Conservation (phyloP, 345 rosid genomes). For the Hypericum perforatum region DNA sequence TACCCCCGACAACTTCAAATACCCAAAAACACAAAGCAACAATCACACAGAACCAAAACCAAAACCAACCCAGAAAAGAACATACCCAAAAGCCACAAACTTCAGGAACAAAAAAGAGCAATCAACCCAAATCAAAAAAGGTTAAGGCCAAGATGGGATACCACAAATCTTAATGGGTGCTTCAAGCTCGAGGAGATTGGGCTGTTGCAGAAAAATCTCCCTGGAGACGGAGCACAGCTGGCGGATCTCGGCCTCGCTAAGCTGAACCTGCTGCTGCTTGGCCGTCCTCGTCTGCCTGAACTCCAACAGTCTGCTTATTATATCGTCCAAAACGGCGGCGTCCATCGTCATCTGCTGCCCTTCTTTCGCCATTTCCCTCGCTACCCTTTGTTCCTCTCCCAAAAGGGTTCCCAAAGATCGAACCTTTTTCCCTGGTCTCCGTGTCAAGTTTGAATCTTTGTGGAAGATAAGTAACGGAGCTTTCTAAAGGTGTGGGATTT, state of each 20-base stretch:
- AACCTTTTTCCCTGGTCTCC: too few species aligned
- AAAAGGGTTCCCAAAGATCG: not conserved
- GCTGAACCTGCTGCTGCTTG: slow-evolving; percentile 47
- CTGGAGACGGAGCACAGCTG: slow-evolving; percentile 43
- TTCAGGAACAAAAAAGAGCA: too few species aligned
- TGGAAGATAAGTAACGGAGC: slow-evolving; percentile 8
- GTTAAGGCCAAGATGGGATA: slow-evolving; percentile 10
- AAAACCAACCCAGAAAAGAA: too few species aligned
- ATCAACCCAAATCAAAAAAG: too few species aligned
- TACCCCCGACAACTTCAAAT: too few species aligned
- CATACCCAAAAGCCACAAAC: too few species aligned
- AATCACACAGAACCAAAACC: too few species aligned
- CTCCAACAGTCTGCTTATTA: slow-evolving; percentile 52
- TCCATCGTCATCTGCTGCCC: slow-evolving; percentile 29
- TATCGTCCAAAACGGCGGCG: slow-evolving; percentile 47
- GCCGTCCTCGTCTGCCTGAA: slow-evolving; percentile 39
- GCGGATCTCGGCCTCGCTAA: slow-evolving; percentile 66
- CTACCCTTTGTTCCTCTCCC: not conserved
- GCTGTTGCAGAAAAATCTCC: slow-evolving; percentile 58
- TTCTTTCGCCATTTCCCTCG: not conserved
- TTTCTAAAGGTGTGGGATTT: not conserved
- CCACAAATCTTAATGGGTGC: slow-evolving; percentile 82
- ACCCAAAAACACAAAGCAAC: too few species aligned
- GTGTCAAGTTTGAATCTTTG: not conserved
- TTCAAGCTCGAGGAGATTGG: slow-evolving; percentile 65